Base-by-base conservation (phyloP, 768 basidiomycete genomes). In the Leucosporidium creatinivorum region DNA sequence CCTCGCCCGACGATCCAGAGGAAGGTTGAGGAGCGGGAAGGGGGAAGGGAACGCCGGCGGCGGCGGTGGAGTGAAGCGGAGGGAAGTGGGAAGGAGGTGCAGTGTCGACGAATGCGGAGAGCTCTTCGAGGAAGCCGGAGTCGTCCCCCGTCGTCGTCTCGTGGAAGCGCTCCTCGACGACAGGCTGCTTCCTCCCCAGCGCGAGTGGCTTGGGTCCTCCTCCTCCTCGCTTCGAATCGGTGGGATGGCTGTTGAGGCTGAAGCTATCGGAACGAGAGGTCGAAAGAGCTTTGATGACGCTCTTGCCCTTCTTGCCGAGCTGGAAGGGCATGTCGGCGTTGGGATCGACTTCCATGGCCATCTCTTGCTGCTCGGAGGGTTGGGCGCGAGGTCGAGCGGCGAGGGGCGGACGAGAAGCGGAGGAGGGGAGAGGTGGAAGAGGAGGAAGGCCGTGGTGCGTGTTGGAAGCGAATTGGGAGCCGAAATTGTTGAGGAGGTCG, bases 231-330 rank as follows among this genome's bases (percentile, higher is more conserved):
- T 7, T n/a, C 52, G 51, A n/a, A 33, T 33, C 33, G 5, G 33
- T 33, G 5, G 33, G 33, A 33, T 33, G 33, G 33, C 33, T 33
- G 33, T 33, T 33, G 33, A 33, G 33, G 33, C 33, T 33, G 33
- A 33, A 33, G 33, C 33, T 33, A 33, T 10, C 33, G 5, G 33
- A 33, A 21, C 58, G 59, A 13, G 33, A 30, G 30, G 19, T 52
- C 48, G 60, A 50, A 39, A 70, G 54, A 23, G 69, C 69, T 39
- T 64, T 60, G 59, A 70, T 66, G 21, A 63, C 62, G 25, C 62
- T 63, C 65, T 66, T 66, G 50, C 65, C 55, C 62, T 70, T 70
- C 58, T 48, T 47, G 33, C 61, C 65, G 59, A 66, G 65, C 28
- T 70, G 48, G 54, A 55, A 31, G 12, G 58, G 52, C 65, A 61